Conservation (phyloP, 768 basidiomycete genomes). For the Pleurotus platypus region DNA sequence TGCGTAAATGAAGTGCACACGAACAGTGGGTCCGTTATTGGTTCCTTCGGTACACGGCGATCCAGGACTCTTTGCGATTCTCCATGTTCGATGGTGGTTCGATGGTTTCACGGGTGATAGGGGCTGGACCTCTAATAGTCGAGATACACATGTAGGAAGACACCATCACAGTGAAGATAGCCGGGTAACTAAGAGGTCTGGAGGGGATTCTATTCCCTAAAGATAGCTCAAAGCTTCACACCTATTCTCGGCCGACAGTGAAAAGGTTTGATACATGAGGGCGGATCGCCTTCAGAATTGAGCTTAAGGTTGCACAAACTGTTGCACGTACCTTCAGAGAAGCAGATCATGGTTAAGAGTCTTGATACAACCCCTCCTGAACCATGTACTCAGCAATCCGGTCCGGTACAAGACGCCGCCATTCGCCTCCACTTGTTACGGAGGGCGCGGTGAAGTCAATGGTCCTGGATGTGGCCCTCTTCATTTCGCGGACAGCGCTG, state of each 20-base stretch:
- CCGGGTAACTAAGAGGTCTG: too few species aligned
- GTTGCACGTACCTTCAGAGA: slow-evolving; percentile 3
- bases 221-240: background rate
- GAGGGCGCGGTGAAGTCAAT: slow-evolving; percentile 16
- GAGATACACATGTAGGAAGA: background rate
- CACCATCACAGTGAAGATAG: background rate
- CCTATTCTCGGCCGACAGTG: background rate
- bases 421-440: slow-evolving; percentile 16
- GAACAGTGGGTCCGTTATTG: background rate
- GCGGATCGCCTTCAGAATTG: slow-evolving; percentile 8
- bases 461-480: slow-evolving; percentile 16
- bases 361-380: slow-evolving; percentile 40
- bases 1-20: background rate
- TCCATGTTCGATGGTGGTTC: too few species aligned
- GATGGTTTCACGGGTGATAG: background rate
- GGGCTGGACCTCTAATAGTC: background rate
- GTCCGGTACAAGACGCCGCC: slow-evolving; percentile 45
- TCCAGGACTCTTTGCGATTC: background rate
- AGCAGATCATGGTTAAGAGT: background rate
- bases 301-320: background rate
- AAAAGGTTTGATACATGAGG: slow-evolving; percentile 6
- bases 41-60: slow-evolving; percentile 1
- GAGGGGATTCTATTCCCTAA: background rate
- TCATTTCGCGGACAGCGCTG: slow-evolving; percentile 54
- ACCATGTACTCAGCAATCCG: slow-evolving; percentile 50